Evolutionary conservation across 225 moss, liverwort and hornwort species (phyloP), one percentile per base, ranked within the genome.

Genomic region (Polytrichum commune): DNA sequence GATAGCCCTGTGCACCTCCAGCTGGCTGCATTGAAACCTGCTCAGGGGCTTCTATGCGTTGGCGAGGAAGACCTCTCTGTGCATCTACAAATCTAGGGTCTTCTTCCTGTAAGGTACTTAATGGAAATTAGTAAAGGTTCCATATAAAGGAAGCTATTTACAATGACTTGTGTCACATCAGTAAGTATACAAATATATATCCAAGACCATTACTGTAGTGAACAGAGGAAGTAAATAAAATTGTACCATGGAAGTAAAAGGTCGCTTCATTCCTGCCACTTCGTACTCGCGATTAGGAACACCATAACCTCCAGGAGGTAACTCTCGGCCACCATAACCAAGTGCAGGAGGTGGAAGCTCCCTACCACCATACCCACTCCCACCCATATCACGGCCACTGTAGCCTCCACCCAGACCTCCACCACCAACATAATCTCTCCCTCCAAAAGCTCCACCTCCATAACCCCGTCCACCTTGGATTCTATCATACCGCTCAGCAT

Each of bases 291-390:
- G 71, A 62, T 29, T 62, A n/a, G 61, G 46, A 63, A 32, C 71
- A 38, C 71, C 38, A 28, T 71, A 71, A 35, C 71, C 62, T 18
- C 62, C 71, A 30, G 72, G 25, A 38, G 76, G 74, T 24, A 81
- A 3, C 19, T 87, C 87, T 7, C 64, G 68, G 29, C 69, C 54
- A 19, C 76, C 79, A 18, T 76, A 87, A 27, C 60, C 74, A 4
- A 81, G 25, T 27, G 79, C 29, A 5, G 62, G 27, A 62, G 62
- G 62, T 7, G 33, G 60, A 62, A 61, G 71, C 24, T 71, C 71
- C 60, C 71, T 60, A 60, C 71, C 71, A 71, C 60, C 62, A 71
- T 62, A 62, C 5, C 71, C 71, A 63, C 28, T 29, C 20, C 71
- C 71, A 58, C 28, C 60, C 22, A 60, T 57, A 27, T 70, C 69